Conservation (phyloP, 352 stramenopile genomes). For the Hyaloperonospora brassicae region DNA sequence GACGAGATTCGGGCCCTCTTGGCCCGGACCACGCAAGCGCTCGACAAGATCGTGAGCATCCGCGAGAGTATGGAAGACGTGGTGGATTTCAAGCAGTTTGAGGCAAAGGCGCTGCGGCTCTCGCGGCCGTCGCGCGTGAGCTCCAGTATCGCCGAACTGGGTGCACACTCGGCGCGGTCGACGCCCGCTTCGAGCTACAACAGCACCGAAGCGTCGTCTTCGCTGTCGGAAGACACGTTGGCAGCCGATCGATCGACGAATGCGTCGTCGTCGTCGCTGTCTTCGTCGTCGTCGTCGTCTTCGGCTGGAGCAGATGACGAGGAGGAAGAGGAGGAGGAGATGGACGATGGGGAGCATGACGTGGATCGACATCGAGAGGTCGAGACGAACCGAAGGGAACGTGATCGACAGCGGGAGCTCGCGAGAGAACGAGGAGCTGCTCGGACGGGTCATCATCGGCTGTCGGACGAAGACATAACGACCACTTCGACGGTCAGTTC, state of each 20-base stretch:
- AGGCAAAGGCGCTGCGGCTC: constrained; percentile 30
- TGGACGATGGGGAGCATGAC: constrained; percentile 28
- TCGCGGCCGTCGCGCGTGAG: constrained; percentile 26
- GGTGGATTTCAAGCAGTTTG: constrained; percentile 77
- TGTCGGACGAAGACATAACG: constrained; percentile 26
- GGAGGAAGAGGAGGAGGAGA: constrained; percentile 14
- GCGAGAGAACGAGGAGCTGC: constrained; percentile 26
- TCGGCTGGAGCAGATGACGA: constrained; percentile 34
- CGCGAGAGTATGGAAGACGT: constrained; percentile 76
- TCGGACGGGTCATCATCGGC: too few relatives aligned
- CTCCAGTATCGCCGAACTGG: constrained; percentile 28
- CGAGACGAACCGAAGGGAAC: constrained; percentile 16
- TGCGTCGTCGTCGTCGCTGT: too few relatives aligned
- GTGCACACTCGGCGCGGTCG: constrained; percentile 13
- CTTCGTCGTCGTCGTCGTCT: constrained; percentile 38
- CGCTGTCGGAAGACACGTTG: constrained; percentile 30
- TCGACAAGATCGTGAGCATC: constrained; percentile 80
- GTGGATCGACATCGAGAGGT: constrained; percentile 30
- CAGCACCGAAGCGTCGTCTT: constrained; percentile 43
- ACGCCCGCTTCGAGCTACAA: constrained; percentile 45
- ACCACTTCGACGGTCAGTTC: constrained; percentile 12
- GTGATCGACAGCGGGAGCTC: constrained; percentile 12
- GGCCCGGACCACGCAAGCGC: constrained; percentile 50
- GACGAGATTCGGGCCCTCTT: constrained; percentile 72
- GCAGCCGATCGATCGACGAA: constrained; percentile 36